Evolutionary conservation across 768 basidiomycete species (phyloP).

Genomic region (Lactifluus subvellereus): DNA sequence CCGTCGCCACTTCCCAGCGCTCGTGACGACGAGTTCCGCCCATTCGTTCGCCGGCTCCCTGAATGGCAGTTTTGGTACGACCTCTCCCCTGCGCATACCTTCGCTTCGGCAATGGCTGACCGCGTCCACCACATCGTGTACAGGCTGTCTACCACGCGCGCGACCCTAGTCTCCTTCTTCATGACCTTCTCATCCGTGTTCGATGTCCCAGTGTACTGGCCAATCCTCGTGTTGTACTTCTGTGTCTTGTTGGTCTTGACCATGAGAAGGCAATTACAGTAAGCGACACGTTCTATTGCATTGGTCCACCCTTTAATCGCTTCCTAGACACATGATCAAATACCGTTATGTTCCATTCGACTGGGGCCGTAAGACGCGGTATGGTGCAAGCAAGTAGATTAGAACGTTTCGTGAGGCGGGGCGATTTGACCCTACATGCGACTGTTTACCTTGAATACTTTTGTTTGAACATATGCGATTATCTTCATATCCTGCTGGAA

Average conservation of each 20-base stretch:
- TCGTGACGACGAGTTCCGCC: constrained; percentile 93
- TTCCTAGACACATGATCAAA: constrained; percentile 93
- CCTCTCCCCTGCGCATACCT: not conserved
- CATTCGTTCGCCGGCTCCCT: constrained; percentile 91
- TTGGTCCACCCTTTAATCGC: not conserved
- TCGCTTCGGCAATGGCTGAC: constrained; percentile 2
- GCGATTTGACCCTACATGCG: not conserved
- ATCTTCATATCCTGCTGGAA: not conserved
- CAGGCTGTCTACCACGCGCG: constrained; percentile 89
- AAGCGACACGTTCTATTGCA: constrained; percentile 32
- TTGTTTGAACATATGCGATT: constrained; percentile 1
- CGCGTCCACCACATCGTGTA: not conserved
- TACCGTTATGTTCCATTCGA: constrained; percentile 97
- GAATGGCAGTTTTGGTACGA: constrained; percentile 94
- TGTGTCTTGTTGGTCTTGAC: constrained; percentile 90
- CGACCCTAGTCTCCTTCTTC: constrained; percentile 72
- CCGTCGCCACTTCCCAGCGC: constrained; percentile 55
- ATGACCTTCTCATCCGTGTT: constrained; percentile 81
- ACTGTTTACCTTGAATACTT: not conserved
- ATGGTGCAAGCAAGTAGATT: constrained; percentile 51
- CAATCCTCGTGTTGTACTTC: constrained; percentile 96
- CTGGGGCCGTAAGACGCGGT: constrained; percentile 87
- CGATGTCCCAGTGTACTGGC: constrained; percentile 99
- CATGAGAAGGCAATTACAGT: constrained; percentile 96
- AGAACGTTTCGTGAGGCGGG: constrained; percentile 4